Conservation (phyloP, 306 rosid genomes). For the Acacia acuminata region DNA sequence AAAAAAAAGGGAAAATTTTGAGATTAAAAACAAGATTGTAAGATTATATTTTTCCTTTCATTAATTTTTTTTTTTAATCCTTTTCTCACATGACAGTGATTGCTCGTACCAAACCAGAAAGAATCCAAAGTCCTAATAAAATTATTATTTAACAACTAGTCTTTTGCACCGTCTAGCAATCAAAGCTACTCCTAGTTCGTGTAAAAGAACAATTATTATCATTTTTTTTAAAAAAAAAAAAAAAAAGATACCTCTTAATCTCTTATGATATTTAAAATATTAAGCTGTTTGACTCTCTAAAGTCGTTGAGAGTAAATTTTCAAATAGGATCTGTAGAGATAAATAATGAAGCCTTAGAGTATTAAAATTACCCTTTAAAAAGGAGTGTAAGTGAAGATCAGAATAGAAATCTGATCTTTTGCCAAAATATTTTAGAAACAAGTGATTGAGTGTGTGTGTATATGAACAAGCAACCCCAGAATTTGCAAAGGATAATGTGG, state of each 20-base stretch:
- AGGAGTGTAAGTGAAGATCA: neutral
- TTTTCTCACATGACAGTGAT: neutral
- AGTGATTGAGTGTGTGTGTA: neutral
- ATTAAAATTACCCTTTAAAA: neutral
- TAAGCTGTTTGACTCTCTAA: neutral
- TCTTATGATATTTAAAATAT: neutral
- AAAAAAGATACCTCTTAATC: neutral
- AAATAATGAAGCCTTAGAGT: neutral
- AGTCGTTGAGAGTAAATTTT: neutral
- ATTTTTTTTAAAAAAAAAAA: no score
- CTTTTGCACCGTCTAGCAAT: neutral
- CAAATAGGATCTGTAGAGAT: neutral
- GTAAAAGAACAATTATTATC: neutral
- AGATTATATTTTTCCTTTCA: neutral
- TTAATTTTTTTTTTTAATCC: neutral
- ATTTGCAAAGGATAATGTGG: slow-evolving; percentile 11
- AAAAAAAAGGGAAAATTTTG: neutral
- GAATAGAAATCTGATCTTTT: neutral
- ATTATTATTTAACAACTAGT: neutral
- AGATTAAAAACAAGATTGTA: neutral
- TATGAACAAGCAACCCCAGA: neutral
- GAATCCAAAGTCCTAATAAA: neutral
- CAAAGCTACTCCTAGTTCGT: neutral
- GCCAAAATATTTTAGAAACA: neutral
- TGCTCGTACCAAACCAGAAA: neutral